Conservation (phyloP, 805 yeast species). For the Pichia californica region DNA sequence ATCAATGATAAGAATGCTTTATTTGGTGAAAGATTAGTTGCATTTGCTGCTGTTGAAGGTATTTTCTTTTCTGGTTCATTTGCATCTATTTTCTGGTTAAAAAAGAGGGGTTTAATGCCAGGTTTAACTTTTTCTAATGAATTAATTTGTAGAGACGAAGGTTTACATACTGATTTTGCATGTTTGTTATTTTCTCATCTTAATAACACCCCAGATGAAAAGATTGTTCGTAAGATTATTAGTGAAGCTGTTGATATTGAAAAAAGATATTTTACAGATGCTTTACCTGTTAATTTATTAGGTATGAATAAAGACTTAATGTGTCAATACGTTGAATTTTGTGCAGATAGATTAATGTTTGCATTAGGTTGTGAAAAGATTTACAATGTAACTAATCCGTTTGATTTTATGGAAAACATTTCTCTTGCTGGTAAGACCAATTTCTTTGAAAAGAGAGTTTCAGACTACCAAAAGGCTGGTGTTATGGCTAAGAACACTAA, state of each 20-base stretch:
- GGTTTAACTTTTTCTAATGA: slow-evolving; percentile 97
- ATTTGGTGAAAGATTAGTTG: slow-evolving; percentile 93
- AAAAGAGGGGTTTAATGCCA: slow-evolving; percentile 98
- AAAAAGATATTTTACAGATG: slow-evolving; percentile 90
- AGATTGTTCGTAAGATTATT: slow-evolving; percentile 76
- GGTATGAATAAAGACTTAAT: slow-evolving; percentile 93
- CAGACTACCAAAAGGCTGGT: slow-evolving; percentile 99
- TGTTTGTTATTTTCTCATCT: slow-evolving; percentile 91
- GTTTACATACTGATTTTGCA: slow-evolving; percentile 97
- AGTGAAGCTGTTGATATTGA: slow-evolving; percentile 95
- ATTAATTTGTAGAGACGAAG: slow-evolving; percentile 96
- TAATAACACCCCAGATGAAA: slow-evolving; percentile 77
- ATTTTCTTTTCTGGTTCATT: slow-evolving; percentile 97
- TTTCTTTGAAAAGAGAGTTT: slow-evolving; percentile 97
- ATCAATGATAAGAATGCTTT: slow-evolving; percentile 80
- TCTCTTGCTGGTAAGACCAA: slow-evolving; percentile 98
- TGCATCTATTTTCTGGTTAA: slow-evolving; percentile 97
- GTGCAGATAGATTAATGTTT: slow-evolving; percentile 90
- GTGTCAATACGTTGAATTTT: slow-evolving; percentile 98
- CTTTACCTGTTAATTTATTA: slow-evolving; percentile 84
- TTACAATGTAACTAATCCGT: slow-evolving; percentile 87
- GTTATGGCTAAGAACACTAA: slow-evolving; percentile 75
- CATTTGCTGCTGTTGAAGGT: slow-evolving; percentile 99
- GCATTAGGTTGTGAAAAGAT: slow-evolving; percentile 87
- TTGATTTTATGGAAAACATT: slow-evolving; percentile 98